These are phyloP conservation scores for Evansstolkia leycettana DNA, from an alignment of 495 filamentous ascomycete species.

Conservation along the genomic window DNA sequence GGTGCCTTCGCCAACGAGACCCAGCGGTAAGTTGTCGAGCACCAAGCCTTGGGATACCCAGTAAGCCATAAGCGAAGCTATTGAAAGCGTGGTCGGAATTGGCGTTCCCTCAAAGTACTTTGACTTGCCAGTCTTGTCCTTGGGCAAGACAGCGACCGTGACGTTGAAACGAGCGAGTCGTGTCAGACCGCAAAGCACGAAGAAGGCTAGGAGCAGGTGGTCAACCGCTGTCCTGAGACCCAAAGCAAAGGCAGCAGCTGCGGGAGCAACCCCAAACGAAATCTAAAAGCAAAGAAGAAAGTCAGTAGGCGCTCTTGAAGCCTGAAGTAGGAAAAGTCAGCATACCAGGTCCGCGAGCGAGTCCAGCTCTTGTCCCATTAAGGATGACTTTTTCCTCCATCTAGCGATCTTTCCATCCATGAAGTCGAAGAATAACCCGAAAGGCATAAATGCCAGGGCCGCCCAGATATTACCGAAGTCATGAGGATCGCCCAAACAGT, in stretches of 20 bases:
- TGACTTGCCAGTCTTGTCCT: slow-evolving; percentile 82
- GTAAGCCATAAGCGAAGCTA: slow-evolving; percentile 77
- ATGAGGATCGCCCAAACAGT: slow-evolving; percentile 65
- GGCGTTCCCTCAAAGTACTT: slow-evolving; percentile 95
- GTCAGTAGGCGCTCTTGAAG: slow-evolving; percentile 2
- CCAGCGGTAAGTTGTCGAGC: slow-evolving; percentile 60
- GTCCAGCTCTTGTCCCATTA: slow-evolving; percentile 98
- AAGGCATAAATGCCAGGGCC: slow-evolving; percentile 79
- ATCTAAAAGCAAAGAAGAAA: slow-evolving; percentile 42
- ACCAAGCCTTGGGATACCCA: slow-evolving; percentile 77
- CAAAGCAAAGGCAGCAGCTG: slow-evolving; percentile 74
- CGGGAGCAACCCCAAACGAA: slow-evolving; percentile 89
- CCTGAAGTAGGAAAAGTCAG: not conserved
- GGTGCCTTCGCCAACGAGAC: slow-evolving; percentile 51
- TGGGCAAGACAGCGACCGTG: slow-evolving; percentile 74
- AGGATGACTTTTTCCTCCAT: slow-evolving; percentile 87
- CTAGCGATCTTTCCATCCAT: slow-evolving; percentile 94
- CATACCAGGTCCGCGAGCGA: slow-evolving; percentile 91
- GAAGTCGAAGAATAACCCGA: slow-evolving; percentile 96
- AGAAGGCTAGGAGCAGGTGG: slow-evolving; percentile 73
- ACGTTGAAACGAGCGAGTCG: slow-evolving; percentile 96
- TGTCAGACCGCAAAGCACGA: slow-evolving; percentile 90
- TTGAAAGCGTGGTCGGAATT: slow-evolving; percentile 75
- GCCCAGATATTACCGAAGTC: slow-evolving; percentile 57
- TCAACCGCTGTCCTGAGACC: slow-evolving; percentile 80